Evolutionary conservation across 2,329 filamentous ascomycete species (phyloP).

Genomic region (Leptographium procerum): DNA sequence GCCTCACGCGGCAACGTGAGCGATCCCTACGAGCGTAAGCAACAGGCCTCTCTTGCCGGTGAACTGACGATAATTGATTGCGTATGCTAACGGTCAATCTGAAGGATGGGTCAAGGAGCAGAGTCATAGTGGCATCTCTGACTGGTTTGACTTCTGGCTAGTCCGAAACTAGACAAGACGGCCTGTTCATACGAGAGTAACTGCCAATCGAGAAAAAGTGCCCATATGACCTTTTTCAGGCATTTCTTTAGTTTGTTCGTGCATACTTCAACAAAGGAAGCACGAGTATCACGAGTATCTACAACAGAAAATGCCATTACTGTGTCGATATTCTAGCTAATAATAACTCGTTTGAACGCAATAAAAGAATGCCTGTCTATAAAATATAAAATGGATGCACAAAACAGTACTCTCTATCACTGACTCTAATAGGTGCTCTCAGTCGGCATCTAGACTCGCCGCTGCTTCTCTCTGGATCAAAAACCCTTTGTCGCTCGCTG

Average conservation of each 20-base stretch:
- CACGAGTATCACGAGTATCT: no score
- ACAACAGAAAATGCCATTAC: no score
- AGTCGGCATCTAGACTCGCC: background rate
- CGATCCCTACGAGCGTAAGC: conserved; percentile 27
- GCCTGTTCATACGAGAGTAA: background rate
- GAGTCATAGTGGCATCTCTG: conserved; percentile 12
- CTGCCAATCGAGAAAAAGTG: background rate
- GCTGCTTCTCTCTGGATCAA: background rate
- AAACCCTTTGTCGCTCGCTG: background rate
- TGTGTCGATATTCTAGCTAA: no score
- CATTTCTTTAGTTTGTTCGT: no score
- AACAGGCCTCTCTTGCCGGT: conserved; percentile 14
- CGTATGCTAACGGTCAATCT: background rate
- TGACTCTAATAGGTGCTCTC: background rate
- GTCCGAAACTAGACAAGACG: background rate
- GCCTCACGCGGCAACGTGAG: conserved; percentile 13
- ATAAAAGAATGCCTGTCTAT: no score
- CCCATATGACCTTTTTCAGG: no score
- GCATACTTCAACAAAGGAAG: no score
- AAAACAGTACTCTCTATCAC: no score
- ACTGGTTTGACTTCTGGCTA: conserved; percentile 14
- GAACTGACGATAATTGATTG: conserved; percentile 11
- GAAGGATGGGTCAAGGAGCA: conserved; percentile 14
- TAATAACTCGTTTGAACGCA: no score
- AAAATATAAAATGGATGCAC: no score